Evolutionary conservation across 2,329 filamentous ascomycete species (phyloP), one percentile per base, ranked within the genome.

Genomic region (Fusarium oxysporum): DNA sequence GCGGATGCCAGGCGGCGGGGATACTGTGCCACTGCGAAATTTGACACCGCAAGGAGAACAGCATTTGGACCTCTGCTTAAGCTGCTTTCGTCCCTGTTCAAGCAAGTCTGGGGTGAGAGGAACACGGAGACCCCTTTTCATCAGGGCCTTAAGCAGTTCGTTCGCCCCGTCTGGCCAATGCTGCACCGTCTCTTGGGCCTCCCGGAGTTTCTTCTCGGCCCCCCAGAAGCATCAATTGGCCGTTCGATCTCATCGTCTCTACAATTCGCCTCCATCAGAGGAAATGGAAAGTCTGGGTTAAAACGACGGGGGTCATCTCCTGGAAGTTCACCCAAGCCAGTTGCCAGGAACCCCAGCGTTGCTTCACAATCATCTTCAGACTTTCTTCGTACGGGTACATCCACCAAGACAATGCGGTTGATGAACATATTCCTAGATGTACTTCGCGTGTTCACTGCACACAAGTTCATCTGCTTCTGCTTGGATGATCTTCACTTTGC

Each of bases 401-500:
- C 89, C 9, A 90, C 88, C 16, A 91, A 91, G 78, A 89, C 86
- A 4, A 92, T 94, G 72, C 91, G 94, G 17, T 88, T 97, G 62
- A 93, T 96, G 87, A 96, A 95, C 78, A 95, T 93, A 3, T 96
- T 97, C 76, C 84, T 97, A 50, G 95, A 98, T 74, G 92, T 97
- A 14, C 82, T 98, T 56, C 90, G 93, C 58, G 89, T 97, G 45
- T 91, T 98, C 62, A 92, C 94, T 0, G 87, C 91, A 25, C 91
- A 95, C 79, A 96, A 95, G 76, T 91, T 97, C 76, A 95, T 97
- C 60, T 97, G 94, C 78, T 91, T 97, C 75, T 95, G 92, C 76
- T 83, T 98, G 33, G 96, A 98, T 78, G 96, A 98, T 81, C 84
- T 98, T 37, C 95, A 98, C 76, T 96, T 94, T 80, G 94, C 95